These are phyloP conservation scores for Medicago ruthenica DNA, from an alignment of 306 rosid species.

Conservation along the genomic window DNA sequence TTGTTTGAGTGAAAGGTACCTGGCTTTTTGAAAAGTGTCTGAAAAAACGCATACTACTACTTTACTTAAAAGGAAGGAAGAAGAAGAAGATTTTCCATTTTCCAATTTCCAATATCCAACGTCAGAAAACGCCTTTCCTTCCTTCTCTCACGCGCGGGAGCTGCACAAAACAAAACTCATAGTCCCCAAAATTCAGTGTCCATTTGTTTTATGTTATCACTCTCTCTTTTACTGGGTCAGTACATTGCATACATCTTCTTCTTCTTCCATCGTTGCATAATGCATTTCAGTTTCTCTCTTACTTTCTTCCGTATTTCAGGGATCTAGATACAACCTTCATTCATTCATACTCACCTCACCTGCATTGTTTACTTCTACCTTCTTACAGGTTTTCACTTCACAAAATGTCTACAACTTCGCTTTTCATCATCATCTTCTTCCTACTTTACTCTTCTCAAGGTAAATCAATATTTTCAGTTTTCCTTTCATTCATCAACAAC, in stretches of 20 bases:
- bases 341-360: conserved; percentile 24
- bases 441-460: conserved; percentile 48
- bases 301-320: conserved; percentile 54
- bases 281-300: not conserved
- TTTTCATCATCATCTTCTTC: conserved; percentile 44
- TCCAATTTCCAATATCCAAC: no score
- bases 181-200: not conserved
- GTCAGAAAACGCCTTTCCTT: no score
- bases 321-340: conserved; percentile 62
- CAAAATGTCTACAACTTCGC: conserved; percentile 69
- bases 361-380: conserved; percentile 43
- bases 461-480: no score
- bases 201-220: not conserved
- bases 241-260: no score
- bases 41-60: no score
- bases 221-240: not conserved
- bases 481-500: not conserved
- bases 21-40: no score
- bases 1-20: no score
- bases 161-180: not conserved
- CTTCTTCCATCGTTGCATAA: no score
- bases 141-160: not conserved
- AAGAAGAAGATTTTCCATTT: no score
- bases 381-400: conserved; percentile 55
- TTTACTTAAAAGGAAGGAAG: no score